phyloP scores from a whole-genome alignment of 1,284 basidiomycete genomes.

The Chalciporus sp. region DNA sequence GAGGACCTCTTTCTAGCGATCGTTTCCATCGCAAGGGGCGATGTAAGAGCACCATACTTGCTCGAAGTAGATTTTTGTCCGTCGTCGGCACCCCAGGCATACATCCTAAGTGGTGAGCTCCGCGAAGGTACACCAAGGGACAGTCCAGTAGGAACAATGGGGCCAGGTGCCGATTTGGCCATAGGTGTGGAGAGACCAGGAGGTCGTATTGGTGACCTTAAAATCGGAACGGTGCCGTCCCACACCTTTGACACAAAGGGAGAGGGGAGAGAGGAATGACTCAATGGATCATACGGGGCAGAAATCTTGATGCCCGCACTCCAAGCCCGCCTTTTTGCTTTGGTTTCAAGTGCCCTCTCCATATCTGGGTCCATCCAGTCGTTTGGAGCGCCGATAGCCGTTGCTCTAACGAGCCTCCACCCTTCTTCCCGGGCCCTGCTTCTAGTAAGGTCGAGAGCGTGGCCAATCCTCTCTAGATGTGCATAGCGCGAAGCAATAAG shows the following conservation, averaged over 20 bases:
- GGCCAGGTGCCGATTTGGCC: slow-evolving; percentile 13
- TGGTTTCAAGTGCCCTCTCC: slow-evolving; percentile 28
- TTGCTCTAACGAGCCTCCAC: slow-evolving; percentile 30
- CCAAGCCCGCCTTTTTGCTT: slow-evolving; percentile 36
- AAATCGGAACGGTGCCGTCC: slow-evolving; percentile 10
- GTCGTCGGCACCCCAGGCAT: slow-evolving; percentile 19
- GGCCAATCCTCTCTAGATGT: slow-evolving; percentile 20
- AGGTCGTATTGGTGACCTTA: slow-evolving; percentile 13
- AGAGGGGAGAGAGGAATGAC: neutral
- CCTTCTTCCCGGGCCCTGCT: slow-evolving; percentile 32
- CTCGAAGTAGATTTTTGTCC: neutral
- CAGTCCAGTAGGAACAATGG: slow-evolving; percentile 33
- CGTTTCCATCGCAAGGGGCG: slow-evolving; percentile 14
- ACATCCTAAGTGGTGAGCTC: slow-evolving; percentile 30
- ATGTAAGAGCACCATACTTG: slow-evolving; percentile 20
- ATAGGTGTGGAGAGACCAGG: slow-evolving; percentile 24
- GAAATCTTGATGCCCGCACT: slow-evolving; percentile 35
- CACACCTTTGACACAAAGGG: slow-evolving; percentile 16
- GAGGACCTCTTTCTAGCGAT: slow-evolving; percentile 17
- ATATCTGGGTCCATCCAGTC: slow-evolving; percentile 31
- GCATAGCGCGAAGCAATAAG: slow-evolving; percentile 15
- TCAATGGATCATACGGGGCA: slow-evolving; percentile 22
- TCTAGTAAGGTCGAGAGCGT: slow-evolving; percentile 31
- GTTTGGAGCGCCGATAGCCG: slow-evolving; percentile 18
- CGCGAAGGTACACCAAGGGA: slow-evolving; percentile 28